Conservation (phyloP, 2,329 filamentous ascomycete species). For the Ceratocystis colombiana region DNA sequence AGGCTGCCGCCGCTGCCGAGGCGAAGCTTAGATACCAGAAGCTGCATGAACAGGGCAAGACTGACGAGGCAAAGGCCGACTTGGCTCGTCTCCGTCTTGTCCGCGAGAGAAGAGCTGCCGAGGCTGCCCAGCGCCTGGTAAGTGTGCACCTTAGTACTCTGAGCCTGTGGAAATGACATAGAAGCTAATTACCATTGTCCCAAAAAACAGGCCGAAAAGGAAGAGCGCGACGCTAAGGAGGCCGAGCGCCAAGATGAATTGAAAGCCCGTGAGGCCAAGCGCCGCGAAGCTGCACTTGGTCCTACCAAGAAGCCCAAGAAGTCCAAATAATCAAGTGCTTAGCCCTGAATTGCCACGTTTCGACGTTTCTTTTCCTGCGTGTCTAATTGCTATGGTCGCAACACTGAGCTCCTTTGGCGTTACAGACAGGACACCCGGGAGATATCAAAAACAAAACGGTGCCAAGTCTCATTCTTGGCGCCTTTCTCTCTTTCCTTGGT, state of each 20-base stretch:
- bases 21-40: slow-evolving; percentile 87
- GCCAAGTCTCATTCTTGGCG: background rate
- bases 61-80: slow-evolving; percentile 86
- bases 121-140: slow-evolving; percentile 73
- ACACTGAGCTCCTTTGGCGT: background rate
- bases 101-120: slow-evolving; percentile 73
- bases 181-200: too few relatives aligned
- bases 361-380: background rate
- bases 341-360: background rate
- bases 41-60: slow-evolving; percentile 88
- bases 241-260: slow-evolving; percentile 42
- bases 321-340: slow-evolving; percentile 18
- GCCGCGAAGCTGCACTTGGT: slow-evolving; percentile 43
- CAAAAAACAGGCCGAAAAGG: slow-evolving; percentile 44
- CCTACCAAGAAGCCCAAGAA: slow-evolving; percentile 41
- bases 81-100: slow-evolving; percentile 73
- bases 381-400: background rate
- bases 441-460: background rate
- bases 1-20: slow-evolving; percentile 76
- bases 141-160: slow-evolving; percentile 26
- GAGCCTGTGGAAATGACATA: too few relatives aligned
- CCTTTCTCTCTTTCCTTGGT: background rate
- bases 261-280: slow-evolving; percentile 47
- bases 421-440: background rate
- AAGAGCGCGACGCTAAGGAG: slow-evolving; percentile 46